A percentile compares a stretch with the other conserved stretches of the same genome.
These are phyloP conservation scores for Ustilago cynodontis DNA, from an alignment of 1,284 basidiomycete species.

Conservation along the genomic window DNA sequence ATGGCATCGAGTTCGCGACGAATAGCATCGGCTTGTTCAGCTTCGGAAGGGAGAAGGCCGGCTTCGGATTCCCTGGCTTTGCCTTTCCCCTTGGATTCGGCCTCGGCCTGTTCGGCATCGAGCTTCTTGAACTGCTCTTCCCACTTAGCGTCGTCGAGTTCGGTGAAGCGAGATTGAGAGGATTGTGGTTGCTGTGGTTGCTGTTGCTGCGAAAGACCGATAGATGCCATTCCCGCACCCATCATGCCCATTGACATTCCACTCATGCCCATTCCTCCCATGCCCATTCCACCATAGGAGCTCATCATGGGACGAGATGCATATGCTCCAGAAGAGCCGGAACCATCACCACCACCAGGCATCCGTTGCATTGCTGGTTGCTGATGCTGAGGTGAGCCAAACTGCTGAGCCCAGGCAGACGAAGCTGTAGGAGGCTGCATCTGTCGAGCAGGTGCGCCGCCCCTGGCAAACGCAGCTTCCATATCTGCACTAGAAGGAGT, in stretches of 20 bases:
- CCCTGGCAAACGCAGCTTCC: conserved; percentile 55
- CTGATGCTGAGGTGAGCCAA: conserved; percentile 31
- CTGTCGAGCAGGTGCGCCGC: conserved; percentile 21
- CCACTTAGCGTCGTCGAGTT: conserved; percentile 65
- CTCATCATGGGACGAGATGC: conserved; percentile 52
- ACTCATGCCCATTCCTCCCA: conserved; percentile 46
- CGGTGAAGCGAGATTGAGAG: conserved; percentile 49
- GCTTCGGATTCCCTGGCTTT: conserved; percentile 49
- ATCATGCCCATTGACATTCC: conserved; percentile 53
- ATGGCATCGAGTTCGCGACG: conserved; percentile 63
- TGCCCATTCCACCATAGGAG: conserved; percentile 45
- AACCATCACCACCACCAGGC: conserved; percentile 21
- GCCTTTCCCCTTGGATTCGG: conserved; percentile 64
- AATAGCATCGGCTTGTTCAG: conserved; percentile 60
- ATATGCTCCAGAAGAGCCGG: conserved; percentile 31
- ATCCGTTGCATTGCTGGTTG: conserved; percentile 25
- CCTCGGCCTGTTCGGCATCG: conserved; percentile 55
- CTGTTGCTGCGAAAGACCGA: conserved; percentile 21
- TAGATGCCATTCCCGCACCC: conserved; percentile 37
- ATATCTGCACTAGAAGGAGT: conserved; percentile 42
- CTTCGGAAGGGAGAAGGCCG: conserved; percentile 49
- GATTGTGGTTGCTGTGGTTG: conserved; percentile 39
- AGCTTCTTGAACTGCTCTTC: conserved; percentile 67
- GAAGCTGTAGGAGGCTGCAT: conserved; percentile 33
- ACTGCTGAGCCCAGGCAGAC: conserved; percentile 59